Evolutionary conservation across 192 early-diverging fungal species (phyloP), one percentile per base, ranked within the genome.

Genomic region (Polychytrium aggregatum): DNA sequence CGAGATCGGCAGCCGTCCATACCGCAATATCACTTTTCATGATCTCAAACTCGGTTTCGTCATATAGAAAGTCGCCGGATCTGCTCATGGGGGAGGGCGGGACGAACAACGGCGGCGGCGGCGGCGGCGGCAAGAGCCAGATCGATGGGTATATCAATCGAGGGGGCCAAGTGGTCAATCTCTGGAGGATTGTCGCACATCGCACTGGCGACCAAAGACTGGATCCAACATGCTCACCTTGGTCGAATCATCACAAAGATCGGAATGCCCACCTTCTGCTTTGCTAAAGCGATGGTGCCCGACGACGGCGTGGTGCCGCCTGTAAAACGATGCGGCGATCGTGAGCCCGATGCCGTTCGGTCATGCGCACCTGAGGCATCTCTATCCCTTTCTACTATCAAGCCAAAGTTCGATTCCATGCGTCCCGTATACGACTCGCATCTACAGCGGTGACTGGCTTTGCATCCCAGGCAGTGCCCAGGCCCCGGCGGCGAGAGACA

Each of bases 221-320:
- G 35, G n/a, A 10, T 29, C 41, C 14, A 3, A 45, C 29, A 10
- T 24, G 16, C 26, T 30, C 61, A 65, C 70, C 67, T 55, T 7
- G 79, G 75, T 18, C 79, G 61, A 37, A 81, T 71, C 68, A 81
- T 81, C 36, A 81, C 79, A 64, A 74, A 71, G 41, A 82, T 52
- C 2, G 81, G 81, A 36, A 82, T 72, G 14, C 59, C 53, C 0
- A 71, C 39, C 18, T n/a, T n/a, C 16, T 40, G 14, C 18, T 34
- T 37, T 11, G 53, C 53, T 0, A 34, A 21, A 5, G 37, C 36
- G 26, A 72, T 56, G 20, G 43, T 27, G 55, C 79, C 79, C 52
- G 61, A 54, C 5, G 68, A 72, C 26, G 81, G 81, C 13, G 79
- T 83, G 18, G 72, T 78, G 6, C 77, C 79, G 21, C 82, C 79